Base-by-base conservation (phyloP, 2,329 filamentous ascomycete species). In the Calonectria honghensis region DNA sequence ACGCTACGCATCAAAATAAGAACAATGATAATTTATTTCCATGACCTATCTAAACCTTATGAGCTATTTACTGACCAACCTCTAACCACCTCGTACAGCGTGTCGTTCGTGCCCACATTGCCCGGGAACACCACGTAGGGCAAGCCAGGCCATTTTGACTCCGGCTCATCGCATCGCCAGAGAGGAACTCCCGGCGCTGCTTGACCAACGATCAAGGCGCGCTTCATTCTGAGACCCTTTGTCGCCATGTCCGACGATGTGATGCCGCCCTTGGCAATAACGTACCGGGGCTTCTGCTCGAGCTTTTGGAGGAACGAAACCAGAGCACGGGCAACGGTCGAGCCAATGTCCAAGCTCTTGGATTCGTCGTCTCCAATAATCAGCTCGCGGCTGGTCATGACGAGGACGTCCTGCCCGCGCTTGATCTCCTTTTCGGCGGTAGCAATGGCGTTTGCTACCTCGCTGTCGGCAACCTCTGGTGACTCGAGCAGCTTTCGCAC, bases 251-350 rank as follows among this genome's bases (percentile, higher is more conserved):
- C 90, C 0, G 89, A 91, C 0, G 88, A 90, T 0, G 91, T 92
- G 54, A 92, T 92, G 13, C 90, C 90, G 0, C 91, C 90, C 81
- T 90, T 92, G 0, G 90, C 90, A 79, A 92, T 90, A 3, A 92
- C 83, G 77, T 91, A 92, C 59, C 89, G 82, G 2, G 90, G 90
- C 39, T 87, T 85, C 10, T 87, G 85, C 16, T 88, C 82, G 11
- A 92, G 82, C 0, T 81, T 79, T 11, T 84, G 83, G 1, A 92
- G 76, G 52, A 92, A 88, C 1, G 82, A 82, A 0, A 92, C 90
- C 27, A 92, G 81, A 0, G 87, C 86, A 10, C 84, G 83, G 0
- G 90, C 90, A 13, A 92, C 87, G 0, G 84, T 85, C 1, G 87
- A 85, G 0, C 90, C 90, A 69, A 92, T 91, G n/a, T 88, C 85